Evolutionary conservation across 768 basidiomycete genomes (phyloP), one percentile per base, ranked within the genome.

Genomic region (Leucosporidium creatinivorum): DNA sequence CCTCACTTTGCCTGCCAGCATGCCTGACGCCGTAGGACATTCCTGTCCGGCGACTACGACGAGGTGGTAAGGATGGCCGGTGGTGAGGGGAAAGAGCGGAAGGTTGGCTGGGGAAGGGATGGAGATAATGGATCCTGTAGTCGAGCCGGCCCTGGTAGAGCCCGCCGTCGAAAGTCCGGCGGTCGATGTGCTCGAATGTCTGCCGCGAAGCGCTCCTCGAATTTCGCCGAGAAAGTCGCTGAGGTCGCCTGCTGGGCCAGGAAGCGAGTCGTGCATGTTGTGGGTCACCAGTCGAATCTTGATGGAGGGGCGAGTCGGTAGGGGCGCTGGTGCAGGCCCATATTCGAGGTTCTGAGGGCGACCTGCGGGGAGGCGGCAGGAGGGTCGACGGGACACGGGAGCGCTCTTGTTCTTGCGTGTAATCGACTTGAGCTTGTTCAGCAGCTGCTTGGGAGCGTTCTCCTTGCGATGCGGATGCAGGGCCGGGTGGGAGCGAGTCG

Each of bases 1-100:
- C 2, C 64, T 48, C 17, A 64, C 57, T 26, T 63, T 63, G n/a
- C 70, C 67, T 1, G 67, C 68, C 7, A 68, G 39, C 3, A 72
- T 61, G 25, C 70, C 70, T 3, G 57, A 60, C 2, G 70, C 70
- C 1, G 64, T 68, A 3, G 70, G 70, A 8, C 70, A 70, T 49
- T 76, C 75, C 31, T 76, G 75, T 0, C 65, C 68, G 6, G 70
- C 73, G 1, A 76, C 68, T 31, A 75, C 74, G 31, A 75, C n/a
- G 39, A 75, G 36, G 55, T 76, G 75, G 57, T 75, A 74, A 19
- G 73, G 74, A 30, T 72, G 64, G 19, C 60, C 60, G 4, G 44
- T 28, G 23, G 65, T 50, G 9, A 71, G 56, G 9, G 73, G 63
- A 17, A 69, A 69, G 17, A 47, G 48, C 2, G 73, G 71, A 26